Evolutionary conservation across 2,329 filamentous ascomycete species (phyloP).

Genomic region (Fusarium xyrophilum): DNA sequence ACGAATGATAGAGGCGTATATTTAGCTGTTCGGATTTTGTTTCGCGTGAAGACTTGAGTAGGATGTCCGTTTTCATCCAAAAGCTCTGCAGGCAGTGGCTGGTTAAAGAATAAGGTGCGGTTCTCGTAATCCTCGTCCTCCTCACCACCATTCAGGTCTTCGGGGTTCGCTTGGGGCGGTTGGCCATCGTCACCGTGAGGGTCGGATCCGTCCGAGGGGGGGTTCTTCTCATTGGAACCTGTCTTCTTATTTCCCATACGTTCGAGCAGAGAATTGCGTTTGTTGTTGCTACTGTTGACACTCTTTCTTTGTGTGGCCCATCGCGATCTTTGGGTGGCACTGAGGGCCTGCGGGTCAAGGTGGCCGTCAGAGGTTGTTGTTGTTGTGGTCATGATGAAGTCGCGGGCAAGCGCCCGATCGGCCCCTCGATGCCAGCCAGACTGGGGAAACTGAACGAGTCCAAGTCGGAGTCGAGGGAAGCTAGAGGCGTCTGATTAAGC

Average conservation of each 20-base stretch:
- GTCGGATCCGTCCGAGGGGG: slow-evolving; percentile 47
- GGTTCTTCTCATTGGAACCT: slow-evolving; percentile 73
- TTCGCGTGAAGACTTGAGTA: slow-evolving; percentile 74
- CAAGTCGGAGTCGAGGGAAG: slow-evolving; percentile 27
- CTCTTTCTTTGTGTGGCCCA: slow-evolving; percentile 95
- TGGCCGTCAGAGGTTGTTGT: slow-evolving; percentile 42
- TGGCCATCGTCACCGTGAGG: slow-evolving; percentile 36
- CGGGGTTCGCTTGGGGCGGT: slow-evolving; percentile 41
- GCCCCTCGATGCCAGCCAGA: slow-evolving; percentile 49
- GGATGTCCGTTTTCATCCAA: slow-evolving; percentile 84
- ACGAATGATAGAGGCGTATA: slow-evolving; percentile 95
- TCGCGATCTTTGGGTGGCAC: slow-evolving; percentile 75
- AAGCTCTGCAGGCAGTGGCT: slow-evolving; percentile 75
- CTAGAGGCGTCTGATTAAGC: slow-evolving; percentile 10
- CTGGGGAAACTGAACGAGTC: slow-evolving; percentile 34
- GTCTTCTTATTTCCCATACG: slow-evolving; percentile 71
- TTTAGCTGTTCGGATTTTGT: slow-evolving; percentile 98
- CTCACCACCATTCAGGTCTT: slow-evolving; percentile 46
- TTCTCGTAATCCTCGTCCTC: slow-evolving; percentile 52
- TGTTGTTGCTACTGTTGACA: slow-evolving; percentile 75
- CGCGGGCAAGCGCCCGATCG: slow-evolving; percentile 51
- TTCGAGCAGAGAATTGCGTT: slow-evolving; percentile 82
- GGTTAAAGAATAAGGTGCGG: slow-evolving; percentile 83
- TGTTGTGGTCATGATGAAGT: slow-evolving; percentile 47
- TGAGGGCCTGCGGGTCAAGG: slow-evolving; percentile 37